Evolutionary conservation across 2,329 filamentous ascomycete species (phyloP).

Genomic region (Fusarium buxicola): DNA sequence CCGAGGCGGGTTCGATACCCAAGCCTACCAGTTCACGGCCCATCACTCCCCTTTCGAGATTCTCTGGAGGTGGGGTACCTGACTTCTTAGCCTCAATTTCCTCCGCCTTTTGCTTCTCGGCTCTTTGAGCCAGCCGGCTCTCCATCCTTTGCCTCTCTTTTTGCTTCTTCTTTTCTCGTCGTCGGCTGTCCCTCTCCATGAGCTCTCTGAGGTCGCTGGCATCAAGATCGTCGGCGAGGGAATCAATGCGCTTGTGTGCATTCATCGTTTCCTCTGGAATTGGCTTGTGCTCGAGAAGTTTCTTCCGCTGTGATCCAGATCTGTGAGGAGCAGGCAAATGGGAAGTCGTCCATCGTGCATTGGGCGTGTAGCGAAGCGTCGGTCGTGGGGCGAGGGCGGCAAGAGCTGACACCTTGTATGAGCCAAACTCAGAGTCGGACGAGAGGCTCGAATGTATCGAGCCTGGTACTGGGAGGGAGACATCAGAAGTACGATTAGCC

Average conservation of each 20-base stretch:
- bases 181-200: constrained; percentile 87
- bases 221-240: constrained; percentile 86
- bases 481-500: constrained; percentile 74
- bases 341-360: constrained; percentile 67
- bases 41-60: constrained; percentile 70
- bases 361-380: constrained; percentile 79
- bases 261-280: constrained; percentile 71
- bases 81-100: constrained; percentile 65
- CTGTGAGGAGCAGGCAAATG: constrained; percentile 60
- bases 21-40: constrained; percentile 68
- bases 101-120: constrained; percentile 73
- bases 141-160: constrained; percentile 76
- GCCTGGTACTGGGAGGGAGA: constrained; percentile 78
- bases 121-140: constrained; percentile 71
- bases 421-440: constrained; percentile 75
- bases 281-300: constrained; percentile 61
- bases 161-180: constrained; percentile 78
- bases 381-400: constrained; percentile 88
- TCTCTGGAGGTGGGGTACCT: constrained; percentile 64
- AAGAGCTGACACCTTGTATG: constrained; percentile 83
- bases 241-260: constrained; percentile 71
- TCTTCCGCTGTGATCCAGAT: constrained; percentile 63
- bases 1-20: constrained; percentile 67
- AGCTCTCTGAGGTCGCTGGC: constrained; percentile 86
- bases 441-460: constrained; percentile 84